Evolutionary conservation across 1,284 basidiomycete species (phyloP).

Genomic region (Mycocalia duriaeana): DNA sequence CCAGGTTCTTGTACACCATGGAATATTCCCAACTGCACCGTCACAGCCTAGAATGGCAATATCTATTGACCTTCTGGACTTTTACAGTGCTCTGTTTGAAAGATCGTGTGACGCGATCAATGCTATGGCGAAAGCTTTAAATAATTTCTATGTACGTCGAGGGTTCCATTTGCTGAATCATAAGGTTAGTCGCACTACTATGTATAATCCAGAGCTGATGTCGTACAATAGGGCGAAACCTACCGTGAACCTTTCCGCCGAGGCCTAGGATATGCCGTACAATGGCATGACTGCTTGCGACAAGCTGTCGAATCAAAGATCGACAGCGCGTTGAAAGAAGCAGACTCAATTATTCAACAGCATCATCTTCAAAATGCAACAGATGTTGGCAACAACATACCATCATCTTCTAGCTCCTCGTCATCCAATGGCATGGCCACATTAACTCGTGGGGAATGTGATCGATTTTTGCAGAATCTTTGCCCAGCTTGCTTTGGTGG

Average conservation of each 20-base stretch:
- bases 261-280: conserved; percentile 15
- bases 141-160: conserved; percentile 11
- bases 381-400: not conserved
- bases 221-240: conserved; percentile 7
- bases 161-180: conserved; percentile 8
- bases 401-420: not conserved
- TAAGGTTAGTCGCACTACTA: conserved; percentile 5
- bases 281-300: conserved; percentile 17
- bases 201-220: not conserved
- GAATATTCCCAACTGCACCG: conserved; percentile 19
- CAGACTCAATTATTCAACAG: not conserved
- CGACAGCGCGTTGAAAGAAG: not conserved
- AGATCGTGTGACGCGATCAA: conserved; percentile 18
- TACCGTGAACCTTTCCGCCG: conserved; percentile 18
- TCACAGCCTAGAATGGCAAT: conserved; percentile 14
- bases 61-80: conserved; percentile 16
- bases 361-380: not conserved
- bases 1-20: conserved; percentile 12
- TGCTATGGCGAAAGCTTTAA: conserved; percentile 13
- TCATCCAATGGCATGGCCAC: not conserved
- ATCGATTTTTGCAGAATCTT: conserved; percentile 16
- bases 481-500: conserved; percentile 32
- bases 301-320: conserved; percentile 4
- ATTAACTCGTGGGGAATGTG: conserved; percentile 8
- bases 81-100: conserved; percentile 18